Evolutionary conservation across 305 asterid genomes (phyloP), one percentile per base, ranked within the genome.

Genomic region (Solanum hybrid): DNA sequence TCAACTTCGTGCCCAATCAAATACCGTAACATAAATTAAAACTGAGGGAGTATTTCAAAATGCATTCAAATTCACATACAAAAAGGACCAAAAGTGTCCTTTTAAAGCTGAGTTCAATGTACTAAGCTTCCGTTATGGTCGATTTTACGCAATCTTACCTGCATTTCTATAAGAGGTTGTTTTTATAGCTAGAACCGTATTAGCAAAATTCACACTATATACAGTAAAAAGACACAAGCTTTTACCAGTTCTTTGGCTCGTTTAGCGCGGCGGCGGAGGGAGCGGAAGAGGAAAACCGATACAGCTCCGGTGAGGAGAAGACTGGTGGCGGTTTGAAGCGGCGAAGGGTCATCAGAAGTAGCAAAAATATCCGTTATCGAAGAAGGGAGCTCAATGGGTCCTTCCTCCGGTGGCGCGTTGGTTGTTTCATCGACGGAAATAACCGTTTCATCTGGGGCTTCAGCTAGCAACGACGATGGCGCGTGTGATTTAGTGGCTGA

Each of bases 261-360:
- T 90, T 91, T 93, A 73, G 97, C 97, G 7, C 99, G 96, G 92
- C 98, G 96, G 88, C 98, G 97, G 90, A 97, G 92, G 31, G 98
- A 89, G 73, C 98, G 94, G 90, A 97, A 96, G 88, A 97, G 97
- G 72, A 95, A 93, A 86, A 95, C 92, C 46, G 95, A 27, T 87
- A 96, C 90, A 90, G 98, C 93, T 7, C 95, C 98, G 40, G 98
- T 95, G 95, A 97, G 97, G 80, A 97, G 95, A 34, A 95, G 88
- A 90, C 96, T 93, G 89, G 97, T 91, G 90, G 98, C 95, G 29
- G 94, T 93, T 86, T 94, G 99, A 89, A 95, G 91, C 12, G 94
- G 75, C 6, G 93, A 85, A 7, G 96, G 92, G 89, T 94, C 94
- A 27, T 93, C 93, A 6, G 93, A 40, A 87, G 91, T 86, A 87